Conservation (phyloP, 371 early-diverging fungal species). For the Mucor piriformis region DNA sequence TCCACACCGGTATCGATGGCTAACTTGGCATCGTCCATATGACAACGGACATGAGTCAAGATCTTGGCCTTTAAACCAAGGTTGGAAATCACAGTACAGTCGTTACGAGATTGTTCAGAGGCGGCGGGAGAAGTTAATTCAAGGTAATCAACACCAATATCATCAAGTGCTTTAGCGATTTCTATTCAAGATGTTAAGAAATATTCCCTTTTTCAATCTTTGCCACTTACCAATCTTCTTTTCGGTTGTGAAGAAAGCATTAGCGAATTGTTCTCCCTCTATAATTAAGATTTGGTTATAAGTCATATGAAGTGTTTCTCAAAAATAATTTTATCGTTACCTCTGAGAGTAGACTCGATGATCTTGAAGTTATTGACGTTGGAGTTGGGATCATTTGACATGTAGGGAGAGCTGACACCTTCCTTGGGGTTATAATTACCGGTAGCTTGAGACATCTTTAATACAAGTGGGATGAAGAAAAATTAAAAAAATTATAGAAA, state of each 20-base stretch:
- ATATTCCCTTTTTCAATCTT: not conserved
- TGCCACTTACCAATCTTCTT: conserved; percentile 75
- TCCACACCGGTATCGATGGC: conserved; percentile 96
- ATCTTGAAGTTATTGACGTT: conserved; percentile 91
- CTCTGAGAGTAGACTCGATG: conserved; percentile 94
- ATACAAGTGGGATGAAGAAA: not conserved
- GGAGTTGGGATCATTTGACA: conserved; percentile 77
- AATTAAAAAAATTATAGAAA: not conserved
- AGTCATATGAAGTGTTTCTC: too few relatives aligned
- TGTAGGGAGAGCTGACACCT: conserved; percentile 57
- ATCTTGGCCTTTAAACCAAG: conserved; percentile 97
- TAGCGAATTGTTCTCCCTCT: conserved; percentile 98
- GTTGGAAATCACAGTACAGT: conserved; percentile 87
- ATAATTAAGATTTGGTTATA: not conserved
- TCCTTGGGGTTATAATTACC: conserved; percentile 25
- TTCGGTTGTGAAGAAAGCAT: conserved; percentile 94
- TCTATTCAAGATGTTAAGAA: conserved; percentile 38
- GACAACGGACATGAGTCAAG: conserved; percentile 94
- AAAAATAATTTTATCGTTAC: conserved; percentile 47
- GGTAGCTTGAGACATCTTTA: conserved; percentile 19
- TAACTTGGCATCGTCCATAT: conserved; percentile 95
- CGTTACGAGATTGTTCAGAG: conserved; percentile 89
- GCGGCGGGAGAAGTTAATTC: conserved; percentile 96
- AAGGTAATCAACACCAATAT: conserved; percentile 96
- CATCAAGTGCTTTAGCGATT: conserved; percentile 95